These are phyloP conservation scores for Silene latifolia DNA, from an alignment of 148 eudicot genomes.

Conservation along the genomic window DNA sequence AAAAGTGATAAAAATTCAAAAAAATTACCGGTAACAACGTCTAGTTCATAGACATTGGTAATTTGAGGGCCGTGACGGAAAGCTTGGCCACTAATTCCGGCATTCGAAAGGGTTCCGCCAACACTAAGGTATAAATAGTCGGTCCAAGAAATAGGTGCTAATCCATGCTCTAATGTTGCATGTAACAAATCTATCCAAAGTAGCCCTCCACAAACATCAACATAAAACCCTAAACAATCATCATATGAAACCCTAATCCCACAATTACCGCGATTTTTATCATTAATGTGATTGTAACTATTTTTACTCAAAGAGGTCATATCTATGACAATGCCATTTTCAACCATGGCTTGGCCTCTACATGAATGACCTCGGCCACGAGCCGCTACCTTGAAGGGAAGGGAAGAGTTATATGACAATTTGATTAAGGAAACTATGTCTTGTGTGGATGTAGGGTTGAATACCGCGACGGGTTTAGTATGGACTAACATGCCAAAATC, in stretches of 20 bases:
- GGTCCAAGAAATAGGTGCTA: constrained; percentile 89
- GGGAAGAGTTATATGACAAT: constrained; percentile 35
- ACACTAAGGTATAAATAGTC: constrained; percentile 79
- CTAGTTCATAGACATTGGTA: constrained; percentile 65
- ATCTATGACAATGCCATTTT: constrained; percentile 67
- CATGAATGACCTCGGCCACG: constrained; percentile 79
- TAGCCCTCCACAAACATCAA: constrained; percentile 71
- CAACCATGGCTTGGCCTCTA: constrained; percentile 77
- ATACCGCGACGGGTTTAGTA: constrained; percentile 46
- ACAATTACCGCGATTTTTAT: not conserved
- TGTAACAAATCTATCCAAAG: constrained; percentile 76
- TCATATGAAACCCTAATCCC: constrained; percentile 49
- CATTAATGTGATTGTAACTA: not conserved
- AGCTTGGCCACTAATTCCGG: constrained; percentile 85
- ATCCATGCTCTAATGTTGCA: constrained; percentile 47
- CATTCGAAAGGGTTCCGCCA: constrained; percentile 93
- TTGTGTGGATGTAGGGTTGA: constrained; percentile 44
- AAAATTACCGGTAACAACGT: constrained; percentile 71
- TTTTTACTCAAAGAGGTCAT: constrained; percentile 40
- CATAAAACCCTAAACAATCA: constrained; percentile 22
- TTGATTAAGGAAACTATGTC: constrained; percentile 53
- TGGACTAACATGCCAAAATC: constrained; percentile 58
- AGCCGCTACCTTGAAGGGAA: constrained; percentile 46
- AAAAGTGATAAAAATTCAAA: not conserved
- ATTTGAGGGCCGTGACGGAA: constrained; percentile 82